These are phyloP conservation scores for Thelonectria blattea DNA, from an alignment of 2,329 filamentous ascomycete species.

Conservation along the genomic window DNA sequence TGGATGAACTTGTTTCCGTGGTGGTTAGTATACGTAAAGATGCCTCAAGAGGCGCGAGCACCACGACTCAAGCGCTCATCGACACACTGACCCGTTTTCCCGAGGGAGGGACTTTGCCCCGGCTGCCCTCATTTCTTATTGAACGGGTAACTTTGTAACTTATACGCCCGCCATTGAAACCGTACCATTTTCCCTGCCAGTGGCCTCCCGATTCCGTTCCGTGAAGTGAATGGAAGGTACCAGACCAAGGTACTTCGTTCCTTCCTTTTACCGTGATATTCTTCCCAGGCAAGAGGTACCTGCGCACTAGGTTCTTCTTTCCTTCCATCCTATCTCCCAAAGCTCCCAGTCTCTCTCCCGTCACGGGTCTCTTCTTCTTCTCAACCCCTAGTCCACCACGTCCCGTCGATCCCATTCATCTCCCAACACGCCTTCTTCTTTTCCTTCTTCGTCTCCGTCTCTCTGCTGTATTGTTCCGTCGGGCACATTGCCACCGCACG, in stretches of 20 bases:
- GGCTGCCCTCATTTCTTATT: background rate
- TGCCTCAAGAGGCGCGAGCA: background rate
- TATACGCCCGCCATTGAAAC: background rate
- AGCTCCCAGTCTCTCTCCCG: background rate
- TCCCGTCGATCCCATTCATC: background rate
- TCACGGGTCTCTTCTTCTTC: no score
- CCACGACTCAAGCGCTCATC: background rate
- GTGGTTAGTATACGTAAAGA: background rate
- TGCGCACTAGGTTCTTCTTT: background rate
- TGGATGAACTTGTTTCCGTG: background rate
- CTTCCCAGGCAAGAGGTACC: background rate
- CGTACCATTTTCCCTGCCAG: background rate
- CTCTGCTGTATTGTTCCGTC: background rate
- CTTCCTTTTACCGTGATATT: background rate
- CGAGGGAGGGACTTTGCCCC: background rate
- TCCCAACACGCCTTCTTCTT: background rate
- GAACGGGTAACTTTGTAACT: no score
- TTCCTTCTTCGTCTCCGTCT: background rate
- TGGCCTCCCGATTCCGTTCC: no score
- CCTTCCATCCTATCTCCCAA: background rate
- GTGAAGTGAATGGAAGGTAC: no score
- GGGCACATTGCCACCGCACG: background rate
- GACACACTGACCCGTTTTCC: conserved; percentile 7
- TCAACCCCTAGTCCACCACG: background rate
- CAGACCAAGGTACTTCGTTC: background rate